Evolutionary conservation across 129 eudicot genomes (phyloP), one percentile per base, ranked within the genome.

Genomic region (Flaveria linearis): DNA sequence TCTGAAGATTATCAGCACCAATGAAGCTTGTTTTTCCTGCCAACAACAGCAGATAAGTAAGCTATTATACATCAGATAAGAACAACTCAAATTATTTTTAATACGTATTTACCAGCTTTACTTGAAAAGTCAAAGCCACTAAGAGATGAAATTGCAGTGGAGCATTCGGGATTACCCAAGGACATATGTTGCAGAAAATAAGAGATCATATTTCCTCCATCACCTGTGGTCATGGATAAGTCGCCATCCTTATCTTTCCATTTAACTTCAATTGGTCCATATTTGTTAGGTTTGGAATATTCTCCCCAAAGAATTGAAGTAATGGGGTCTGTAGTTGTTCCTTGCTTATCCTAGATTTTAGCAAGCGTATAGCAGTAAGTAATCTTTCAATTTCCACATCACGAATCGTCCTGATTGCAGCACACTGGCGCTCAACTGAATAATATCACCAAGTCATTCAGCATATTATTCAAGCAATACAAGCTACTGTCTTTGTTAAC

Each of bases 331-430:
- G 88, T 41, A 77, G 83, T 23, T 88, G 96, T 73, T 93, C 98
- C 17, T 85, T 64, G 56, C 74, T 86, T 76, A 88, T 85, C 46
- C 81, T 68, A 70, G 92, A 85, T 28, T 87, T 80, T 10, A 93
- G 78, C 69, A 93, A 68, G n/a, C 81, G 92, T 55, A 88, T 28
- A 42, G 86, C 82, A 82, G 92, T 90, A n/a, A 74, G 78, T 36
- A 90, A 69, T 57, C 83, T 86, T 53, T 88, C 92, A 69, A 78
- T 84, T 67, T 90, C 92, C 76, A 85, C 80, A 66, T 93, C 96
- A 30, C 95, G 82, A 63, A 93, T 84, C 7, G 89, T 82, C 79
- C 92, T 84, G 68, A 90, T 85, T 49, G 88, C 88, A 79, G 91
- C 84, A 80, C 52, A 72, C 75, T 88, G 96, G 11, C 91, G 90